phyloP scores from a whole-genome alignment of 139 green algal genomes.

The Closterium sp. region DNA sequence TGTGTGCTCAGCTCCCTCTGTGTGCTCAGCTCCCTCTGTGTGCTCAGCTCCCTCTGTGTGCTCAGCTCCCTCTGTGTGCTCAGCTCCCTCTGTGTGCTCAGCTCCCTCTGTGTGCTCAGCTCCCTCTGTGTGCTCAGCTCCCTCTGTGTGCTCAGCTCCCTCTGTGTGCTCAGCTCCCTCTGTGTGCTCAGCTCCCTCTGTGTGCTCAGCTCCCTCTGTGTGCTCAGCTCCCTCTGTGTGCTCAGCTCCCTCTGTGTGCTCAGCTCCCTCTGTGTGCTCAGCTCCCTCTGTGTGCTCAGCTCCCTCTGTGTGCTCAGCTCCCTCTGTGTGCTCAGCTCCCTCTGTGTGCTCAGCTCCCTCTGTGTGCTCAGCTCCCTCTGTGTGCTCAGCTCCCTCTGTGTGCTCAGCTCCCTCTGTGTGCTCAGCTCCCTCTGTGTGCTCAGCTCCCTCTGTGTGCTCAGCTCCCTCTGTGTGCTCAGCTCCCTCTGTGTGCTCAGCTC shows the following conservation, averaged over 20 bases:
- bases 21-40: background rate
- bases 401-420: background rate
- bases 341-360: background rate
- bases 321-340: background rate
- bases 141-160: background rate
- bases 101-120: background rate
- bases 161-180: background rate
- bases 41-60: background rate
- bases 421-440: background rate
- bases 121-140: background rate
- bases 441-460: background rate
- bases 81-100: background rate
- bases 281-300: background rate
- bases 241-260: background rate
- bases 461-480: background rate
- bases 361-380: background rate
- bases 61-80: background rate
- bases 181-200: background rate
- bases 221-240: background rate
- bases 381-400: background rate
- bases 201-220: background rate
- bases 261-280: background rate
- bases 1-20: background rate
- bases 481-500: background rate
- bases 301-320: background rate